Evolutionary conservation across 2,329 filamentous ascomycete species (phyloP), one percentile per base, ranked within the genome.

Genomic region (Leptographium galeiforme): DNA sequence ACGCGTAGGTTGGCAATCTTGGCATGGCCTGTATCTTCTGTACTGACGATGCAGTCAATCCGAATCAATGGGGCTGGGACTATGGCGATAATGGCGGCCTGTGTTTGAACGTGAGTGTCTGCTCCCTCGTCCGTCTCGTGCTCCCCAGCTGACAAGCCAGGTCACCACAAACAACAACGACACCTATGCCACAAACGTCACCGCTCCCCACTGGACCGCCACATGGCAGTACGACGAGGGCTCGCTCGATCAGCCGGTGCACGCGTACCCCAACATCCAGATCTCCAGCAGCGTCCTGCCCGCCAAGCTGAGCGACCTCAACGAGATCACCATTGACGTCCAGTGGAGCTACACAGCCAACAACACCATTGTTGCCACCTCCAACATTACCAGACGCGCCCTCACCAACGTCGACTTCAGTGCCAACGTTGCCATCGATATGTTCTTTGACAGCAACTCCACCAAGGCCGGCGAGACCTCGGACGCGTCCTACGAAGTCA

Each of bases 361-460:
- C 49, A 30, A 25, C 25, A 33, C 41, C 40, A 19, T 10, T 19
- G n/a, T 25, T 18, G 25, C 48, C 11, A 33, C 8, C 13, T 38
- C n/a, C 12, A 43, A 39, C 8, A 30, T 39, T 7, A 40, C 13
- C 7, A 40, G 48, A 39, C 38, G 50, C 18, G 12, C 25, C 16
- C 14, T 46, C 13, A 34, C 32, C 41, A 34, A 62, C 0, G 61
- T 63, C 25, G 57, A 61, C 2, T 63, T 76, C 56, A 74, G 75
- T 58, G 65, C 74, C 62, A 79, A 79, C 66, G 74, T 80, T 41
- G 75, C 76, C 38, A 67, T 80, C 56, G 77, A 79, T 66, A 76
- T 79, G 70, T 80, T 79, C 64, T 66, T 79, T 54, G 76, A 78
- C 56, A 60, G 57, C n/a, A 68, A 76, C 68, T 12, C 43, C 19